Base-by-base conservation (phyloP, 345 rosid species). In the Salix brachista region DNA sequence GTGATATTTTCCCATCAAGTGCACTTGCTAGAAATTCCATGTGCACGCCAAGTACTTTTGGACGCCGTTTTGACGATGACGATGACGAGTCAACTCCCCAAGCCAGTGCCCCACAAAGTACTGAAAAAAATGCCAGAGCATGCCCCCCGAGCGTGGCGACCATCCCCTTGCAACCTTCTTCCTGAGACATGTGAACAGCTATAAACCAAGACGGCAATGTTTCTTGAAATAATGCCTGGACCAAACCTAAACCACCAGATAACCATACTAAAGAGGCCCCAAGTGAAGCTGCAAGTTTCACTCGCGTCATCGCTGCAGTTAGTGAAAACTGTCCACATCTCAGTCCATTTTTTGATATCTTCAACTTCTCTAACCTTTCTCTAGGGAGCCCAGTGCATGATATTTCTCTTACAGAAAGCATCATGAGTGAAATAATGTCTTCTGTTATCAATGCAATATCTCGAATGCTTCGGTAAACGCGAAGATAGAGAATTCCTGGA, bases 141-240 rank as follows among this genome's bases (percentile, higher is more conserved):
- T 89, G 91, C 9, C 99, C 99, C 39, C 94, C 81, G n/a, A 93
- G 86, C 97, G 88, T 88, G 16, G 94, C 88, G 39, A 91, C 86
- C 90, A 87, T 74, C 87, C 91, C 93, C 3, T 85, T 82, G 5
- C 79, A 66, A n/a, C 83, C 86, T 54, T 88, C 89, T 78, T 88
- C 90, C 61, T 82, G 88, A 11, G 80, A 84, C 73, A 87, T 76
- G 68, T 91, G 94, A 68, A 80, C 86, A 34, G 97, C 90, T 84
- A 96, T 81, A 78, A 96, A 92, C 99, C 98, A 91, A 71, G 98
- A 93, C 7, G 98, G 98, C 72, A 96, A 76, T 16, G 97, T 93
- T 84, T 96, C 97, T 80, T 86, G 90, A 73, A 93, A 86, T 81
- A 93, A 80, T 37, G 91, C 84, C 64, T 89, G 96, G 19, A 96